Base-by-base conservation (phyloP, 768 basidiomycete genomes). In the Tylopilus vinaceipallidus region DNA sequence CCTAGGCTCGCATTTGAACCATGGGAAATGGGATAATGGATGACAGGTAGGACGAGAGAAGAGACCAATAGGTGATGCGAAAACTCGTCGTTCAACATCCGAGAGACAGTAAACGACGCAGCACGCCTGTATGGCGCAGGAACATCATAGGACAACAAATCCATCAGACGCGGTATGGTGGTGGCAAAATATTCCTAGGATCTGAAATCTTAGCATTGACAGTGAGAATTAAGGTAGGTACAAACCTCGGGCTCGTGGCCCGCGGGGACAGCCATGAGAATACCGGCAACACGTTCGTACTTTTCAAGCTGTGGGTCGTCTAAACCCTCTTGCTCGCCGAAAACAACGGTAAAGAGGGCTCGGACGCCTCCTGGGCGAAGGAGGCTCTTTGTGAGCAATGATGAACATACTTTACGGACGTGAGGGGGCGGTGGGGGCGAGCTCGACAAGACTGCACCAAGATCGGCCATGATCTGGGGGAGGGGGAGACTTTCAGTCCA, bases 381-480 rank as follows among this genome's bases (percentile, higher is more conserved):
- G 10, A 93, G 67, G 61, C 91, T 88, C 49, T 78, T 75, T 55
- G 82, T 84, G 22, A 93, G 77, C 27, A 90, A 70, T n/a, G 74
- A 73, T 0, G 78, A 72, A 55, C 82, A 87, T 26, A 81, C 57
- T 58, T 76, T 85, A 34, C 77, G 76, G 29, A 81, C 76, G 59
- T 88, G 79, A 14, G 66, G 49, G 4, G 79, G 73, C 2, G 73
- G 71, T 2, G 69, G 62, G 11, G 72, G 63, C 10, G 60, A 49
- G 39, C 68, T 66, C 3, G 83, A 75, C 26, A 89, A 57, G n/a
- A 86, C 74, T 23, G 70, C 61, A 5, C 86, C 86, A 6, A 91
- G 74, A 10, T 84, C 77, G 35, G 78, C 66, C 53, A 92, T 87
- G 23, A 80, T 73, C 61, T 88, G 81, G 3, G 81, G 72, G 20